Evolutionary conservation across 495 filamentous ascomycete genomes (phyloP).

Genomic region (Aspergillus nidulans): DNA sequence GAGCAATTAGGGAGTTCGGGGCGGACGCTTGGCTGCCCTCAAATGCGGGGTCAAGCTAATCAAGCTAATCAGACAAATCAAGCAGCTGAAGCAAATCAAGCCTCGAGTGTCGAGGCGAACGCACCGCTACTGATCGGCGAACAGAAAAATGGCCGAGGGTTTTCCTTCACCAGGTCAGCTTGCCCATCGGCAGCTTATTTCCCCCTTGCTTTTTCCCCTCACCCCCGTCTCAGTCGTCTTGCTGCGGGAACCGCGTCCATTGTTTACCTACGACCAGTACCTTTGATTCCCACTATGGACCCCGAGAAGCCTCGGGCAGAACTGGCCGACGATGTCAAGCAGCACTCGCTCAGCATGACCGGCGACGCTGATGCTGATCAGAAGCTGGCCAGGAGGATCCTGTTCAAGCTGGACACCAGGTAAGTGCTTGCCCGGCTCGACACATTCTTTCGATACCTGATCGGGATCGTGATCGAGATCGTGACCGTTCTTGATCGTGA

Average conservation of each 20-base stretch:
- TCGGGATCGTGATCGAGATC: no score
- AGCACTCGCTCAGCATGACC: slow-evolving; percentile 1
- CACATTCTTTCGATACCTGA: no score
- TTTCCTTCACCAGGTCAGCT: background rate
- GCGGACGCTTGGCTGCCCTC: slow-evolving; percentile 1
- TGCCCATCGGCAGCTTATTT: background rate
- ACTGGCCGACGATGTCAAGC: slow-evolving; percentile 4
- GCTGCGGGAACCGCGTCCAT: background rate
- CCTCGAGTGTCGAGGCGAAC: background rate
- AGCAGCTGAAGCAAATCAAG: background rate
- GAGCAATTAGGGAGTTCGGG: no score
- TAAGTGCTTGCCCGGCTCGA: slow-evolving; percentile 19
- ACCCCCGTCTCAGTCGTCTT: background rate
- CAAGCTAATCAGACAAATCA: background rate
- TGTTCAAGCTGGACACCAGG: slow-evolving; percentile 54
- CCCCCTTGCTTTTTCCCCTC: background rate
- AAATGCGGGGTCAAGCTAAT: slow-evolving; percentile 1
- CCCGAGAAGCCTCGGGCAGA: background rate
- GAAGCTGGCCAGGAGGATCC: slow-evolving; percentile 33
- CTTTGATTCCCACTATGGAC: background rate
- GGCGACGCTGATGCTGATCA: slow-evolving; percentile 14
- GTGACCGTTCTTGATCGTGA: no score
- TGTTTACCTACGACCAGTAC: background rate
- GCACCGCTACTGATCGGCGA: background rate
- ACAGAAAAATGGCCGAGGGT: slow-evolving; percentile 6